These are phyloP conservation scores for Pichia sp. DNA, from an alignment of 1,139 yeast species.

Conservation along the genomic window DNA sequence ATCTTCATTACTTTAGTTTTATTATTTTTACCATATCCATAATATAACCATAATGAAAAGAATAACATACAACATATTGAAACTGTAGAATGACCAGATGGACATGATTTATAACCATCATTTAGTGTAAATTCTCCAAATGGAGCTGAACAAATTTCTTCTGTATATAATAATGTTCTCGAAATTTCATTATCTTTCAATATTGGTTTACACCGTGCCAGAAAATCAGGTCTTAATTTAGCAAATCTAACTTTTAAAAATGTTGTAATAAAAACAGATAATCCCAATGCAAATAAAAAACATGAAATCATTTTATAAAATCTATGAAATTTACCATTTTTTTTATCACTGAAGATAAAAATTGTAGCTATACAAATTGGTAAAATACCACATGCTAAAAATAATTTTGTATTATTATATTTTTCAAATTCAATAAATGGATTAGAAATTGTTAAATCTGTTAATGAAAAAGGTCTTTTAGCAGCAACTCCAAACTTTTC, in stretches of 20 bases:
- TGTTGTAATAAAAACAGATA: constrained; percentile 43
- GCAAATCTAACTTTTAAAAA: constrained; percentile 66
- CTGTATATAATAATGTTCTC: constrained; percentile 12
- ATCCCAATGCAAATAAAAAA: constrained; percentile 34
- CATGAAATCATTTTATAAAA: constrained; percentile 35
- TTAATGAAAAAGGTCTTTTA: constrained; percentile 33
- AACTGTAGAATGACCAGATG: constrained; percentile 69
- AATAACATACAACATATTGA: constrained; percentile 64
- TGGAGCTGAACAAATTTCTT: constrained; percentile 50
- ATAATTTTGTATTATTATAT: constrained; percentile 33
- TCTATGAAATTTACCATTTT: constrained; percentile 7
- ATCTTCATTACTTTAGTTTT: not conserved
- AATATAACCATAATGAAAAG: constrained; percentile 49
- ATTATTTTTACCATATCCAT: constrained; percentile 47
- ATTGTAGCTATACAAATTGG: constrained; percentile 33
- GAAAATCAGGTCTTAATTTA: constrained; percentile 72
- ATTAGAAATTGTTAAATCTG: constrained; percentile 38
- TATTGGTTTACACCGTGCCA: constrained; percentile 51
- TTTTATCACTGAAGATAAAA: constrained; percentile 5
- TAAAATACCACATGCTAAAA: constrained; percentile 35
- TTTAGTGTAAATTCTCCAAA: constrained; percentile 35
- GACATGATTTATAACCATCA: constrained; percentile 76
- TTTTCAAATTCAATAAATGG: constrained; percentile 43
- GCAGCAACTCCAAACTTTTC: constrained; percentile 30
- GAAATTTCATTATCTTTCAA: not conserved